phyloP scores from a whole-genome alignment of 164 flowering plant genomes.

The Euptelea pleiosperma region DNA sequence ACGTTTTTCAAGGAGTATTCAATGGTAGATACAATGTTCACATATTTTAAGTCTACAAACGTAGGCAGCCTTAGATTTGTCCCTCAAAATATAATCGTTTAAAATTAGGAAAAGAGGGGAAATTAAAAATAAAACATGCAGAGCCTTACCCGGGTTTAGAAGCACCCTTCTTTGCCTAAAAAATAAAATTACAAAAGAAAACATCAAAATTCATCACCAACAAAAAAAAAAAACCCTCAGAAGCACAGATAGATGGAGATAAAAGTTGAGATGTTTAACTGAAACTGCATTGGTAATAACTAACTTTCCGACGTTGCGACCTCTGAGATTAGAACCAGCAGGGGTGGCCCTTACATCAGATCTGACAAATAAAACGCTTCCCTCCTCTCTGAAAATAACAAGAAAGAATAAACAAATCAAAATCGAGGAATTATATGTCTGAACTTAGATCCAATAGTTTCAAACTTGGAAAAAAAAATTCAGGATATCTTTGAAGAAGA shows the following conservation, averaged over 20 bases:
- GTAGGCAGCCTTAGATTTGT: no score
- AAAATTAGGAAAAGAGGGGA: no score
- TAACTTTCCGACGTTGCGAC: conserved; percentile 25
- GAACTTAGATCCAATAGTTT: conserved; percentile 2
- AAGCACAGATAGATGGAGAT: not conserved
- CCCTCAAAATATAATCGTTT: no score
- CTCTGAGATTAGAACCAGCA: conserved; percentile 15
- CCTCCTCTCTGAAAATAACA: conserved; percentile 34
- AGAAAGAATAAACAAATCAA: conserved; percentile 1
- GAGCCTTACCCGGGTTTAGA: conserved; percentile 50
- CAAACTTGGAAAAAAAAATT: not conserved
- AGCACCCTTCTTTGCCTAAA: conserved; percentile 41
- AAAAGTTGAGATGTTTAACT: conserved; percentile 25
- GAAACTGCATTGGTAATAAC: conserved; percentile 58
- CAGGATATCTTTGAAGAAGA: not conserved
- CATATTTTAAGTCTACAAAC: no score
- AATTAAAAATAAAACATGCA: no score
- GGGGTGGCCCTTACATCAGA: conserved; percentile 32
- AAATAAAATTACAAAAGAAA: conserved; percentile 2
- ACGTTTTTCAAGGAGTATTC: no score
- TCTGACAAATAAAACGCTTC: no score
- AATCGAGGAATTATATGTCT: not conserved
- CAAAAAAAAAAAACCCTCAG: not conserved
- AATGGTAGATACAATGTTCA: no score
- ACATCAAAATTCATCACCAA: not conserved